Percentiles rank a stretch among this genome's conserved stretches.
These are phyloP conservation scores for Eragrostis curvula DNA, from an alignment of 176 grass and related monocot genomes.

Conservation along the genomic window DNA sequence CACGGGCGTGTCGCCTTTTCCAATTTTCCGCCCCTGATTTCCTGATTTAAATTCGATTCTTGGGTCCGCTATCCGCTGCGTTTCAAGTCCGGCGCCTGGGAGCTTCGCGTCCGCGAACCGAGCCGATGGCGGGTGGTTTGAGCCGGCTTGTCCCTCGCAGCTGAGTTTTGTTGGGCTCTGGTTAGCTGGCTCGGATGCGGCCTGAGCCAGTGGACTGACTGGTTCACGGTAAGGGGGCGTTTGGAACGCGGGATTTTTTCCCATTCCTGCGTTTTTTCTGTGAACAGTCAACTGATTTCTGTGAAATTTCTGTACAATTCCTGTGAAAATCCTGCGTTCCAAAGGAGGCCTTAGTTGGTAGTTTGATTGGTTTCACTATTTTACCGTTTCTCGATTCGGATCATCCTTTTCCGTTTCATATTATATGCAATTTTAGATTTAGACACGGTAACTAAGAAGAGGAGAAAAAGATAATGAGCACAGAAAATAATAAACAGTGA, in stretches of 20 bases:
- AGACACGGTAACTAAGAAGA: too few relatives aligned
- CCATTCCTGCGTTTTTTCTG: too few relatives aligned
- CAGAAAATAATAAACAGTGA: too few relatives aligned
- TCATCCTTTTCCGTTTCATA: too few relatives aligned
- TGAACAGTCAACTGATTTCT: too few relatives aligned
- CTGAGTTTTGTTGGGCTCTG: background rate
- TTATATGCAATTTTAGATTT: too few relatives aligned
- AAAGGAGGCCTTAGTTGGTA: too few relatives aligned
- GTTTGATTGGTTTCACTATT: background rate
- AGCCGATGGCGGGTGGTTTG: constrained; percentile 9
- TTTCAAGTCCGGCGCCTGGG: constrained; percentile 49
- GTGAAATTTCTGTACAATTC: too few relatives aligned
- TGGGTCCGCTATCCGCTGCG: constrained; percentile 57
- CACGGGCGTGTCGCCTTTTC: constrained; percentile 55
- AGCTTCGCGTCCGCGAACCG: constrained; percentile 47
- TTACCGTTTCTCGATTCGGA: background rate
- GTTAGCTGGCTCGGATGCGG: background rate
- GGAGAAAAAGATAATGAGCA: too few relatives aligned
- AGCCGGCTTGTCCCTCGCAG: background rate
- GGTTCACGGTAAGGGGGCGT: background rate
- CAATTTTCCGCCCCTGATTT: constrained; percentile 10
- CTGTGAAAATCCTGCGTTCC: too few relatives aligned
- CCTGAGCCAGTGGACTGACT: background rate
- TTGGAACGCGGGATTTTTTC: too few relatives aligned
- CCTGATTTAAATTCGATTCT: constrained; percentile 45